phyloP scores from a whole-genome alignment of 73 alveolate species.

The Blepharisma japonicum region DNA sequence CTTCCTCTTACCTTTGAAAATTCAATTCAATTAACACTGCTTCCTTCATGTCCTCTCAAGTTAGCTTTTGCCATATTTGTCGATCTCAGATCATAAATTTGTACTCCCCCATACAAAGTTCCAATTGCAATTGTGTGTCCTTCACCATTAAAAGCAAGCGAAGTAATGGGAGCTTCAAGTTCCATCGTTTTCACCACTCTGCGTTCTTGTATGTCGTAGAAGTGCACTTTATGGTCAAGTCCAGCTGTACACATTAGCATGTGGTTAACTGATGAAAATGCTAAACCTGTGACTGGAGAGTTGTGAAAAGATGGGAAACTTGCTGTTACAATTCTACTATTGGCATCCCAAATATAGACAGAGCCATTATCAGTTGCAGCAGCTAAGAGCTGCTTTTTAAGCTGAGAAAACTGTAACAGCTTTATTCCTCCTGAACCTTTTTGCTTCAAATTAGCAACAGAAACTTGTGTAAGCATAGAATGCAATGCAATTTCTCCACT shows the following conservation, averaged over 20 bases:
- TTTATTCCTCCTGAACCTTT: constrained; percentile 29
- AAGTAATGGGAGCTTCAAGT: constrained; percentile 44
- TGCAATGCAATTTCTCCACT: constrained; percentile 34
- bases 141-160: constrained; percentile 46
- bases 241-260: constrained; percentile 46
- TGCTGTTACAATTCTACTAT: constrained; percentile 22
- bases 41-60: constrained; percentile 30
- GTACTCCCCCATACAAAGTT: constrained; percentile 46
- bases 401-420: constrained; percentile 48
- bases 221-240: constrained; percentile 45
- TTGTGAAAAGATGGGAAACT: constrained; percentile 29
- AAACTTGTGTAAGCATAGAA: constrained; percentile 25
- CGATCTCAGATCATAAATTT: constrained; percentile 53
- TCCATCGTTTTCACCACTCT: constrained; percentile 49
- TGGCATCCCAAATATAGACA: constrained; percentile 45
- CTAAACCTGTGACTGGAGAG: constrained; percentile 41
- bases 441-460: constrained; percentile 32
- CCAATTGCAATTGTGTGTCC: constrained; percentile 64
- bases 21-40: constrained; percentile 36
- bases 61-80: neutral
- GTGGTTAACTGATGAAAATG: constrained; percentile 48
- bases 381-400: constrained; percentile 37
- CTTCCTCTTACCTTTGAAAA: neutral
- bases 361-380: constrained; percentile 53
- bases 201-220: constrained; percentile 53